Evolutionary conservation across 345 rosid genomes (phyloP).

Genomic region (Erysimum cheiranthoides): DNA sequence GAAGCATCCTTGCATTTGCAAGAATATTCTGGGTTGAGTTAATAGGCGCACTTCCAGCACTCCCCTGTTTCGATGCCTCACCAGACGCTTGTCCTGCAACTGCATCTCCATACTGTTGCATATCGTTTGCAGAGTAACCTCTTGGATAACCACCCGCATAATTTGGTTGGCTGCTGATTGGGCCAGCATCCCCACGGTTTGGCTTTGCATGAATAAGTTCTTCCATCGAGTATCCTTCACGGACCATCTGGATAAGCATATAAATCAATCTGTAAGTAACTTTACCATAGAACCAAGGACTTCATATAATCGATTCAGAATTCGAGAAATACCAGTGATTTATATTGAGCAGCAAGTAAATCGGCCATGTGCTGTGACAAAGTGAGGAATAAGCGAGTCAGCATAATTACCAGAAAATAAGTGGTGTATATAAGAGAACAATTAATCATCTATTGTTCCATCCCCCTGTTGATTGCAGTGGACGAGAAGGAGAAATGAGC

Average conservation of each 20-base stretch:
- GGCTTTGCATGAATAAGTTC: constrained; percentile 66
- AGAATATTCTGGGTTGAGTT: constrained; percentile 57
- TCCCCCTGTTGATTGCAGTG: neutral
- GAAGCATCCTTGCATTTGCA: constrained; percentile 71
- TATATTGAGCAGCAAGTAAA: constrained; percentile 75
- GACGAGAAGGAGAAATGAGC: constrained; percentile 25
- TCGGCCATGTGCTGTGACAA: constrained; percentile 78
- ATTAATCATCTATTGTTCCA: constrained; percentile 16
- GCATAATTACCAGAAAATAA: constrained; percentile 30
- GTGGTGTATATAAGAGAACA: constrained; percentile 16
- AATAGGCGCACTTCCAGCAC: constrained; percentile 53
- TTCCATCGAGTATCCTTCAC: constrained; percentile 64
- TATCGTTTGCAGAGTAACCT: constrained; percentile 62
- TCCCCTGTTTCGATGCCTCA: constrained; percentile 61
- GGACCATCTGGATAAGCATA: constrained; percentile 65
- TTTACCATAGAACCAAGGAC: constrained; percentile 8
- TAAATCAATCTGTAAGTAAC: constrained; percentile 18
- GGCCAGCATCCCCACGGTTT: constrained; percentile 49
- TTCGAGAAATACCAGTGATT: constrained; percentile 67
- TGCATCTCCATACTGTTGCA: constrained; percentile 66
- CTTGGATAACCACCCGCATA: constrained; percentile 54
- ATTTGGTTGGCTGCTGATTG: constrained; percentile 59
- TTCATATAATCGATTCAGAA: constrained; percentile 8
- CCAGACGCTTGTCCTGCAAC: constrained; percentile 58
- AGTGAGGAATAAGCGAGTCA: constrained; percentile 44